phyloP scores from a whole-genome alignment of 345 rosid species.

The Aethionema arabicum region DNA sequence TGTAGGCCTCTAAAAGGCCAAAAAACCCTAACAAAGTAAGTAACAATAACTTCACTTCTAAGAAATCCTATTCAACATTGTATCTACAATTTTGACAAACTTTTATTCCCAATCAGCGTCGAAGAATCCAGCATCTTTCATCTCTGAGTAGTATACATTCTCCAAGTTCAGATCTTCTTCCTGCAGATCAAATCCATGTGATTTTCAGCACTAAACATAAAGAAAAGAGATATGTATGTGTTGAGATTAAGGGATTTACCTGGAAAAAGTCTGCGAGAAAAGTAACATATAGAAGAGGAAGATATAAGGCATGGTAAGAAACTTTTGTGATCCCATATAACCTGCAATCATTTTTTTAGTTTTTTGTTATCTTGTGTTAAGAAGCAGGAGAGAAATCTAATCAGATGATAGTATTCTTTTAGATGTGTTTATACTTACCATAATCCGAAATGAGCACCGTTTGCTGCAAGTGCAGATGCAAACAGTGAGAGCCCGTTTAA shows the following conservation, averaged over 20 bases:
- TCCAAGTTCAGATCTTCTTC: conserved; percentile 90
- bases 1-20: conserved; percentile 14
- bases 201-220: conserved; percentile 20
- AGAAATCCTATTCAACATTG: conserved; percentile 8
- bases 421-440: conserved; percentile 70
- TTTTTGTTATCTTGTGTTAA: not conserved
- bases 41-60: conserved; percentile 4
- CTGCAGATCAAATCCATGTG: conserved; percentile 38
- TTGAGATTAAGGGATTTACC: conserved; percentile 41
- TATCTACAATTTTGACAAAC: conserved; percentile 25
- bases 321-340: conserved; percentile 63
- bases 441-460: conserved; percentile 70
- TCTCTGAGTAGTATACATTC: conserved; percentile 89
- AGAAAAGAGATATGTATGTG: too few species aligned
- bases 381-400: conserved; percentile 15
- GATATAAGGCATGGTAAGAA: conserved; percentile 87
- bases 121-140: conserved; percentile 98
- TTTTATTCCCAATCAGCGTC: conserved; percentile 90
- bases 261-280: conserved; percentile 93
- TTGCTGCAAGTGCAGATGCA: conserved; percentile 67
- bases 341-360: conserved; percentile 46
- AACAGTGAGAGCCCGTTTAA: conserved; percentile 68
- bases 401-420: not conserved
- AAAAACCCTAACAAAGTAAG: not conserved
- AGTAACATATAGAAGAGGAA: conserved; percentile 73